phyloP scores from a whole-genome alignment of 345 rosid genomes.

The Physaria fendleri region DNA sequence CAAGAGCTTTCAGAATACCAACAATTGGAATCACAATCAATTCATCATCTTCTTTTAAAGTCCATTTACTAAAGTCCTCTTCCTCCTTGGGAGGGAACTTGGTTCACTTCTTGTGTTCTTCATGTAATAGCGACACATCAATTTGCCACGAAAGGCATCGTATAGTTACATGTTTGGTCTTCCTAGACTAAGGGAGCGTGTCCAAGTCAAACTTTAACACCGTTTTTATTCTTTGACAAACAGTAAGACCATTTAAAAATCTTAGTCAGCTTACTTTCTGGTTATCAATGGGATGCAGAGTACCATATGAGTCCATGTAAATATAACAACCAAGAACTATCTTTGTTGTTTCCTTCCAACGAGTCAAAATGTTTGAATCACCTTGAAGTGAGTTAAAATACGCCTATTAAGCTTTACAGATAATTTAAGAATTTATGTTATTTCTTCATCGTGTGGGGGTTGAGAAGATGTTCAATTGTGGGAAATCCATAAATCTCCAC shows the following conservation, averaged over 20 bases:
- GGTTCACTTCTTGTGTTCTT: too few species aligned
- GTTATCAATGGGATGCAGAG: constrained; percentile 46
- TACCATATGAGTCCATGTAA: constrained; percentile 63
- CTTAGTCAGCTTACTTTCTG: constrained; percentile 46
- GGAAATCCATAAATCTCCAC: constrained; percentile 91
- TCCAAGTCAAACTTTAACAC: not conserved
- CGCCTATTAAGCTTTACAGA: constrained; percentile 1
- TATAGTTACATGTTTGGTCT: not conserved
- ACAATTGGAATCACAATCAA: too few species aligned
- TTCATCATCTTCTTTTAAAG: too few species aligned
- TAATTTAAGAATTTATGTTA: not conserved
- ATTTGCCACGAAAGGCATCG: not conserved
- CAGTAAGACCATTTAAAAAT: not conserved
- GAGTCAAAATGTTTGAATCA: constrained; percentile 68
- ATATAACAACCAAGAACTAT: constrained; percentile 80
- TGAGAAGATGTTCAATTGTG: too few species aligned
- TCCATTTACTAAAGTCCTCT: too few species aligned
- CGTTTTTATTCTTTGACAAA: not conserved
- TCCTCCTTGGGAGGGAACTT: too few species aligned
- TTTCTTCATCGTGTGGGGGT: too few species aligned
- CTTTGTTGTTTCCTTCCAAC: constrained; percentile 99
- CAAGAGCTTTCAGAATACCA: too few species aligned
- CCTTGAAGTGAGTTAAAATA: constrained; percentile 34
- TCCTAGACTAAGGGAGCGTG: not conserved
- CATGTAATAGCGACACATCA: too few species aligned